Conservation (phyloP, 73 alveolate species). For the Tetrahymena malaccensis region DNA sequence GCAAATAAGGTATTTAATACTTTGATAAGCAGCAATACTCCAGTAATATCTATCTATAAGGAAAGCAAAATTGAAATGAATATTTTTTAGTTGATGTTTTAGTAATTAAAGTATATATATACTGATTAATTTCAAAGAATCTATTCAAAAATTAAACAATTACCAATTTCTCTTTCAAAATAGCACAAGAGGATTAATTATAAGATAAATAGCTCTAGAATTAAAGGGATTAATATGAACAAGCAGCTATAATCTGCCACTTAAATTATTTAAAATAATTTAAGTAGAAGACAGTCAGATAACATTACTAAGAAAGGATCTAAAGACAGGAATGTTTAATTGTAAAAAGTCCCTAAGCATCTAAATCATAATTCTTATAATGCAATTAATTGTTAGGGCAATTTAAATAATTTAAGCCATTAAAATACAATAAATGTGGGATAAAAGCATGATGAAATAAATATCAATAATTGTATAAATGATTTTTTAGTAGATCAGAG, state of each 20-base stretch:
- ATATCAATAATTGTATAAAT: background rate
- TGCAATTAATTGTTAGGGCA: background rate
- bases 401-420: background rate
- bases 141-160: background rate
- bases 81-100: background rate
- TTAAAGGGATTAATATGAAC: background rate
- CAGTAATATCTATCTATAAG: background rate
- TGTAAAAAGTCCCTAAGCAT: background rate
- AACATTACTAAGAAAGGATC: background rate
- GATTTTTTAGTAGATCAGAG: background rate
- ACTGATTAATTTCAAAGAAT: background rate
- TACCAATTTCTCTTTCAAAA: background rate
- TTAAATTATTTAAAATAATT: background rate
- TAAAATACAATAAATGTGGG: background rate
- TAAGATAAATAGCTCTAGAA: too few relatives aligned
- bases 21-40: background rate
- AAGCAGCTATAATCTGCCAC: background rate
- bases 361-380: background rate
- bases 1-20: too few relatives aligned
- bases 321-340: background rate
- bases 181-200: background rate
- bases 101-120: background rate
- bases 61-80: background rate
- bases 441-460: background rate
- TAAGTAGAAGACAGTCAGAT: background rate